Evolutionary conservation across 2,329 filamentous ascomycete species (phyloP).

Genomic region (Aaosphaeria arxii): DNA sequence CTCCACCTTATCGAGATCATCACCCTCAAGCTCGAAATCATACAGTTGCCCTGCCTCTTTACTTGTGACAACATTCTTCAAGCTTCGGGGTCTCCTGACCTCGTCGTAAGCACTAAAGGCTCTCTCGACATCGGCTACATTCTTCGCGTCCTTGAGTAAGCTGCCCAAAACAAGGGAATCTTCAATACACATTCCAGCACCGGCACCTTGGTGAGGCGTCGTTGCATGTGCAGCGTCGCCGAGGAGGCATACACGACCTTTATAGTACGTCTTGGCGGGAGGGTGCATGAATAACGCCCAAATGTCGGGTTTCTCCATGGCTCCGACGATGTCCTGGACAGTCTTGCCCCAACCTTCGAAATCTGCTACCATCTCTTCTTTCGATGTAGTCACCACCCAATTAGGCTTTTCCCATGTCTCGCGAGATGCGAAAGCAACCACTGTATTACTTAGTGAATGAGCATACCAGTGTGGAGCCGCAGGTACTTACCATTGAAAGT

Average conservation of each 20-base stretch:
- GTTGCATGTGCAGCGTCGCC: conserved; percentile 59
- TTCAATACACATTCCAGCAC: conserved; percentile 57
- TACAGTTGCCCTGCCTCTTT: conserved; percentile 36
- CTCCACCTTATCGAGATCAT: conserved; percentile 39
- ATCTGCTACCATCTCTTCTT: conserved; percentile 30
- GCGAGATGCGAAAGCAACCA: conserved; percentile 33
- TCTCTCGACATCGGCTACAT: conserved; percentile 28
- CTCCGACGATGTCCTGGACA: conserved; percentile 27
- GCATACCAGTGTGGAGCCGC: neutral
- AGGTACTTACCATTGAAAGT: conserved; percentile 52
- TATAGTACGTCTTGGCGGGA: conserved; percentile 46
- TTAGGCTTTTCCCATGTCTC: conserved; percentile 30
- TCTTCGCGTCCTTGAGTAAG: conserved; percentile 25
- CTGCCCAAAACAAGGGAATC: conserved; percentile 42
- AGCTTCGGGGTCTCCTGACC: conserved; percentile 23
- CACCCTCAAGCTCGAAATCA: conserved; percentile 37
- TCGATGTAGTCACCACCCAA: conserved; percentile 32
- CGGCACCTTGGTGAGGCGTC: conserved; percentile 55
- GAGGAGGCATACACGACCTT: conserved; percentile 47
- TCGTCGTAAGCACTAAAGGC: conserved; percentile 29
- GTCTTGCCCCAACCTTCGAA: conserved; percentile 26
- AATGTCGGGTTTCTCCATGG: conserved; percentile 51
- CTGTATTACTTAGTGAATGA: conserved; percentile 5
- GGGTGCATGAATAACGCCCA: conserved; percentile 58
- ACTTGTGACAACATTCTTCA: conserved; percentile 27